phyloP scores from a whole-genome alignment of 2,329 filamentous ascomycete species.

The Xylariaceae sp. region DNA sequence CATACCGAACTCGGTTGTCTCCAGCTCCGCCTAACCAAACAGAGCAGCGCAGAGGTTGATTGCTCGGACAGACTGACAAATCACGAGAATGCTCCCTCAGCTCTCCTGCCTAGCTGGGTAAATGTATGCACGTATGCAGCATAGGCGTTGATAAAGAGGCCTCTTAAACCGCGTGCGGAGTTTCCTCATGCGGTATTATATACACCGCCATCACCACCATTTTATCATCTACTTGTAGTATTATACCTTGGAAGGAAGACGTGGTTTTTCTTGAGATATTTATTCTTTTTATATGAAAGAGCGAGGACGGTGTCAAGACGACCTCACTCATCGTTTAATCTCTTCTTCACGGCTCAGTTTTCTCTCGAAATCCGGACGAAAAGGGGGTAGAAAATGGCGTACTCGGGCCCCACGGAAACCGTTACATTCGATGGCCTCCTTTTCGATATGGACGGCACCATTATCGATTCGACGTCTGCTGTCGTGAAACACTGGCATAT shows the following conservation, averaged over 20 bases:
- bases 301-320: neutral
- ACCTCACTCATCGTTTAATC: neutral
- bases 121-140: neutral
- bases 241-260: too few relatives aligned
- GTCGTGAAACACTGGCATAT: conserved; percentile 73
- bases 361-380: neutral
- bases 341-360: too few relatives aligned
- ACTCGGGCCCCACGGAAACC: conserved; percentile 40
- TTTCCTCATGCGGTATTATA: conserved; percentile 14
- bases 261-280: neutral
- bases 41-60: neutral
- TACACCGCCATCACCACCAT: conserved; percentile 4
- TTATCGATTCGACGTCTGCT: conserved; percentile 74
- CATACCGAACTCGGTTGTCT: neutral
- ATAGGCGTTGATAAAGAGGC: neutral
- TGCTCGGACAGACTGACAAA: neutral
- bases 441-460: conserved; percentile 77
- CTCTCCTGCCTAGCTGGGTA: too few relatives aligned
- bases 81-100: neutral
- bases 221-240: neutral
- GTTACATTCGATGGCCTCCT: conserved; percentile 53
- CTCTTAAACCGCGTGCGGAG: conserved; percentile 7
- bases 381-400: conserved; percentile 28
- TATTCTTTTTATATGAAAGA: neutral
- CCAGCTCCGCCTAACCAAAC: conserved; percentile 1